Evolutionary conservation across 306 rosid genomes (phyloP), one percentile per base, ranked within the genome.

Genomic region (Gynostemma pentaphyllum): DNA sequence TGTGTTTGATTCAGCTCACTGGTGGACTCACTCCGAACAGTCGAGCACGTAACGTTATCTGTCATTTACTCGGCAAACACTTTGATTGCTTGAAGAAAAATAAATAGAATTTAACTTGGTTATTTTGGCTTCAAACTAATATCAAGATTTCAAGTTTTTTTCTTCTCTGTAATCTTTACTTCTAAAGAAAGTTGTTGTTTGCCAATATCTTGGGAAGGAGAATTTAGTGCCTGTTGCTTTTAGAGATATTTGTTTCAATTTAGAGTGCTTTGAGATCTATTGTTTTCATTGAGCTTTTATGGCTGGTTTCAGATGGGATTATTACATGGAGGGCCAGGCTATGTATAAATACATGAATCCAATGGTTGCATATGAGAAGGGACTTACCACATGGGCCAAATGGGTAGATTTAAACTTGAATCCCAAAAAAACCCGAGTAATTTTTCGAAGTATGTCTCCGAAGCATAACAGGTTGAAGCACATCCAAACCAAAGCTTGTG

Each of bases 11-110:
- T 92, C 98, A 48, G 98, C 98, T 21, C 96, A 92, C 76, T 88
- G 99, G 99, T 92, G 96, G 99, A 88, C 99, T 82, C 99, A 92
- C 75, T 86, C 94, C 28, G 94, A 81, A 66, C 68, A 79, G 76
- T 52, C 76, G 42, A 77, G 84, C 69, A 79, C 99, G 99, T 92
- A 88, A 90, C 91, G 45, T 44, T 48, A 15, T 42, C 2, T 42
- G 47, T 2, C 4, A 4, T 9, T n/a, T n/a, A n/a, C n/a, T n/a
- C 22, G 30, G 30, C 22, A 29, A 54, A n/a, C 4, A 7, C 42
- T 54, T 54, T 0, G 42, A 16, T 54, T 16, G 1, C 9, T 21
- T 3, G 24, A 54, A 3, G 42, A 16, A 30, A 54, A 18, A 30
- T 6, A 28, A 53, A 55, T 7, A 18, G 1, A 52, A 4, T 34